Evolutionary conservation across 1,284 basidiomycete species (phyloP), one percentile per base, ranked within the genome.

Genomic region (Apiotrichum domesticum): DNA sequence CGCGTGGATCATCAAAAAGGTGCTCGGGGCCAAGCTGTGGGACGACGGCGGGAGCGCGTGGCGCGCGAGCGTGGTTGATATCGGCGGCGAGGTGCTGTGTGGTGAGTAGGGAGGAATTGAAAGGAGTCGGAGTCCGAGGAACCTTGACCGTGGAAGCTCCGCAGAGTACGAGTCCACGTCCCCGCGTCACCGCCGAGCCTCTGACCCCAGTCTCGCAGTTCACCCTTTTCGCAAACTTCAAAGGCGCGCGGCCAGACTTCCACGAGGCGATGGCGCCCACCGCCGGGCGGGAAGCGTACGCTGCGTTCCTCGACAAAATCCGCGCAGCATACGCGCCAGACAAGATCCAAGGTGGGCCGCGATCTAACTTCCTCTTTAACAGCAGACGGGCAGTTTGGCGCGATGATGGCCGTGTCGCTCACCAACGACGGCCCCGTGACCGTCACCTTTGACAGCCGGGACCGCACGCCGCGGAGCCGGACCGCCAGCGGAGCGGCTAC

Each of bases 401-500:
- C 90, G 4, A 93, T 93, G 90, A 94, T 94, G 91, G 82, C 85
- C 56, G 89, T 95, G 51, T 83, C 80, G 58, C 76, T 94, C 54
- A 86, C 82, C 40, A 95, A 95, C 71, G 90, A 94, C 78, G 88
- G 88, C 1, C 88, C 89, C 45, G 84, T 91, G 34, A 90, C 89
- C 14, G 84, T 91, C 59, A 87, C 85, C 0, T 79, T 90, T 51
- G 88, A 91, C 74, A 67, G 66, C 13, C 54, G 53, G 42, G 63
- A 63, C 46, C 52, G 60, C 29, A 46, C 51, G 42, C 42, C 51
- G n/a, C n/a, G 39, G 13, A 35, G 40, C 39, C 1, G 14, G 33
- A 13, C 21, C 6, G 6, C 39, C 7, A 13, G 39, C 2, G 59
- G 59, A 10, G 54, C 59, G 3, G 39, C 15, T 10, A 61, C 59